Conservation (phyloP, 768 basidiomycete species). For the Gloeophyllum trabeum region DNA sequence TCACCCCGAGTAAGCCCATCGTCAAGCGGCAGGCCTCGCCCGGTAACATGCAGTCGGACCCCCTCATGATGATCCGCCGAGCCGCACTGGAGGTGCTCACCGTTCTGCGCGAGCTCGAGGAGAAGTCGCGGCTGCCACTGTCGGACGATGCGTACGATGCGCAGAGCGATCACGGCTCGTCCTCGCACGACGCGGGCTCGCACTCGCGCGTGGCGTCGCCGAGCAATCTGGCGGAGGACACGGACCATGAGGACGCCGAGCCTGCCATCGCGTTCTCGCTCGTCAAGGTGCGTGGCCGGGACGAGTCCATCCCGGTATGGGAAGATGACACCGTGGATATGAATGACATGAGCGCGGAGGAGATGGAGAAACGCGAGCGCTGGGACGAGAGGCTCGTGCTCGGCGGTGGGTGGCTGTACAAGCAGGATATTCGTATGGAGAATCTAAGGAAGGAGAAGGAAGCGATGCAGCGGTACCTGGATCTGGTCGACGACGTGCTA, state of each 20-base stretch:
- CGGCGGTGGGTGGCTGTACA: conserved; percentile 77
- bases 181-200: conserved; percentile 20
- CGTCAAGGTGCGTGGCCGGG: conserved; percentile 55
- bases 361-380: conserved; percentile 46
- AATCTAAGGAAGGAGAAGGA: conserved; percentile 46
- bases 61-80: conserved; percentile 58
- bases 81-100: conserved; percentile 79
- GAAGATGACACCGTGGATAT: conserved; percentile 50
- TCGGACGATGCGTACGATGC: conserved; percentile 78
- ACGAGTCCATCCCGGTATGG: conserved; percentile 68
- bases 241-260: conserved; percentile 39
- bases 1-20: conserved; percentile 20
- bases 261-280: conserved; percentile 57
- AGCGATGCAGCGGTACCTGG: conserved; percentile 50
- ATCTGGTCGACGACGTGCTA: conserved; percentile 71
- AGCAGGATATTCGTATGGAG: conserved; percentile 44
- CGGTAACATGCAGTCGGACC: conserved; percentile 34
- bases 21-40: conserved; percentile 24
- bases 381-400: conserved; percentile 81
- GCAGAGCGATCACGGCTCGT: conserved; percentile 54
- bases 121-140: conserved; percentile 61
- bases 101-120: conserved; percentile 72
- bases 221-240: background rate
- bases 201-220: conserved; percentile 37
- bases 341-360: conserved; percentile 34